phyloP scores from a whole-genome alignment of 2,329 filamentous ascomycete genomes.

The Neonectria neomacrospora region DNA sequence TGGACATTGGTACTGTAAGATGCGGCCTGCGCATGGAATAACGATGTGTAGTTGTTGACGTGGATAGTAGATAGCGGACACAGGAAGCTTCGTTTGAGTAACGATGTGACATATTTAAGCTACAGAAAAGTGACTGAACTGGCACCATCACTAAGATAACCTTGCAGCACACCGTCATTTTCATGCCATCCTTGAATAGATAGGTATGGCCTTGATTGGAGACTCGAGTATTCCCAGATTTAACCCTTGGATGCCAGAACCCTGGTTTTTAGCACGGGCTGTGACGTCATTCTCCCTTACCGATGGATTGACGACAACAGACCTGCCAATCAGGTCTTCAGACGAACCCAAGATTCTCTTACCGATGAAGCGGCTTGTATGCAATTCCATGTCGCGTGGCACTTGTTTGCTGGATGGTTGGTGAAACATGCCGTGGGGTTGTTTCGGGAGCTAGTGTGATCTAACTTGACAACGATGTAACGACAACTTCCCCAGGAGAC shows the following conservation, averaged over 20 bases:
- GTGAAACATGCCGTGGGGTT: neutral
- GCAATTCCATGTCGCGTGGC: neutral
- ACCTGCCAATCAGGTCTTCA: neutral
- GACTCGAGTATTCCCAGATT: neutral
- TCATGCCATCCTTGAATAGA: neutral
- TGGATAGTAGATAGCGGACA: neutral
- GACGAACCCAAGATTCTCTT: neutral
- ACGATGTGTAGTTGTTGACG: neutral
- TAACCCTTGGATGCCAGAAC: neutral
- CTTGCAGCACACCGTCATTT: neutral
- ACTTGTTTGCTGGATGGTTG: neutral
- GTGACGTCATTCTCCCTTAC: constrained; percentile 1
- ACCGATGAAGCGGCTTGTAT: neutral
- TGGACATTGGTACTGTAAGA: neutral
- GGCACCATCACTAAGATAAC: neutral
- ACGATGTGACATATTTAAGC: neutral
- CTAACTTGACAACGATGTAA: neutral
- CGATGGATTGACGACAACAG: neutral
- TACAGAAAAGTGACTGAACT: neutral
- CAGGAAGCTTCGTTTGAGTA: neutral
- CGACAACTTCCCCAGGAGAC: neutral
- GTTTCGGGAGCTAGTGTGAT: neutral
- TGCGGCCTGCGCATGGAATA: neutral
- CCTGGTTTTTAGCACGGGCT: neutral
- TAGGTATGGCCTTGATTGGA: neutral